Conservation (phyloP, 2,329 filamentous ascomycete species). For the Aspergillus thermomutatus region DNA sequence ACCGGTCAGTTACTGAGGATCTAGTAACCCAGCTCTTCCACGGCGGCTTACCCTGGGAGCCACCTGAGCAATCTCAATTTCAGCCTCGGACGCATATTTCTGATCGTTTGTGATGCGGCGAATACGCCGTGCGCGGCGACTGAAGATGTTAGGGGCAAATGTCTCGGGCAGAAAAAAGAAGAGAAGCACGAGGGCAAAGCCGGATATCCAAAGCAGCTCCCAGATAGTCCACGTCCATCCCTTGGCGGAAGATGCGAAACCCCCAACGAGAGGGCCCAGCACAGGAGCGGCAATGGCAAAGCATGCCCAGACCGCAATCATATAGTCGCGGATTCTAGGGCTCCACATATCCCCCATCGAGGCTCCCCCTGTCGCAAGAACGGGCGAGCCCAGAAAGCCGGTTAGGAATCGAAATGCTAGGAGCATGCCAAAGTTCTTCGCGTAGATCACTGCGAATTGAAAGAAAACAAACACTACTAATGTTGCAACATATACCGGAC, state of each 20-base stretch:
- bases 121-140: conserved; percentile 15
- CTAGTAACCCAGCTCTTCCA: no score
- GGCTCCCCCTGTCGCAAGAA: conserved; percentile 46
- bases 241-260: conserved; percentile 56
- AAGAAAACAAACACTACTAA: conserved; percentile 50
- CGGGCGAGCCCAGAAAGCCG: conserved; percentile 49
- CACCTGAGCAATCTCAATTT: conserved; percentile 33
- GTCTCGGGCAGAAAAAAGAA: conserved; percentile 32
- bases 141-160: conserved; percentile 22
- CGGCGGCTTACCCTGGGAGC: conserved; percentile 22
- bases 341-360: conserved; percentile 44
- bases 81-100: conserved; percentile 39
- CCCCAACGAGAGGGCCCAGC: conserved; percentile 60
- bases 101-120: conserved; percentile 39
- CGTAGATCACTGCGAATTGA: conserved; percentile 47
- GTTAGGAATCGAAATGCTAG: conserved; percentile 52
- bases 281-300: conserved; percentile 46
- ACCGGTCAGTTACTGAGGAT: background rate
- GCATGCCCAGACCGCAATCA: conserved; percentile 58
- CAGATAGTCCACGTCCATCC: conserved; percentile 61
- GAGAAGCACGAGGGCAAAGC: conserved; percentile 51
- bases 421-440: conserved; percentile 51
- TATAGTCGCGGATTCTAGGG: conserved; percentile 49
- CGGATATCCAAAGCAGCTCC: conserved; percentile 60
- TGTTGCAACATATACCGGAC: conserved; percentile 48